Evolutionary conservation across 2,329 filamentous ascomycete species (phyloP).

Genomic region (Torrubiella hemipterigena): DNA sequence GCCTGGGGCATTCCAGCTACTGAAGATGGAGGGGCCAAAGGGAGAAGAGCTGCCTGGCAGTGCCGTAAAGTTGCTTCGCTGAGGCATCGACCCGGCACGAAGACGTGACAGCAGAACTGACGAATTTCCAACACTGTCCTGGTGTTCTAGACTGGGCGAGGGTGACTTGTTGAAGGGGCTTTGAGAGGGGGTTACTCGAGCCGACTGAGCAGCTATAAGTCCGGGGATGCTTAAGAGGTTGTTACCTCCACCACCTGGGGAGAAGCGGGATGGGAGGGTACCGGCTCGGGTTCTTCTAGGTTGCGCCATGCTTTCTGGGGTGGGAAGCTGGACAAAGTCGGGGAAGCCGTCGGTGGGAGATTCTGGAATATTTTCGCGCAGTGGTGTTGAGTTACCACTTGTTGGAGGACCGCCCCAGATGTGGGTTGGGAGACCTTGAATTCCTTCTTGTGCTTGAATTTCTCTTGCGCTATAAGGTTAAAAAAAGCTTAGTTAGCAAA

Average conservation of each 20-base stretch:
- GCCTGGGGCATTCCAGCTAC: conserved; percentile 61
- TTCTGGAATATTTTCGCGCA: conserved; percentile 95
- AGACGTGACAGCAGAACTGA: conserved; percentile 73
- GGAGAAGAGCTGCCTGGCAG: conserved; percentile 47
- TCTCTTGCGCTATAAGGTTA: conserved; percentile 61
- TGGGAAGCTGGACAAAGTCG: conserved; percentile 65
- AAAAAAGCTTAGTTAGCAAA: too few species aligned
- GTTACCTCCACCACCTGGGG: conserved; percentile 57
- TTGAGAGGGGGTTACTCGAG: conserved; percentile 73
- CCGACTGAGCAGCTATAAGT: conserved; percentile 57
- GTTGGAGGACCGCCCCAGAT: conserved; percentile 94
- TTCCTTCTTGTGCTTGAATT: conserved; percentile 91
- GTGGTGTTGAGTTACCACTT: conserved; percentile 88
- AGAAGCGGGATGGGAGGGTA: conserved; percentile 91
- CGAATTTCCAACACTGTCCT: conserved; percentile 37
- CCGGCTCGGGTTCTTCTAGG: conserved; percentile 78
- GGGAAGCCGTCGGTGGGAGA: conserved; percentile 94
- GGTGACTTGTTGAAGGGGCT: conserved; percentile 68
- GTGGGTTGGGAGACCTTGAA: conserved; percentile 53
- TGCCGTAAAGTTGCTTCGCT: conserved; percentile 59
- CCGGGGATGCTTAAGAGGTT: conserved; percentile 43
- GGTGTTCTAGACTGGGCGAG: conserved; percentile 39
- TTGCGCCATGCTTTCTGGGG: conserved; percentile 53
- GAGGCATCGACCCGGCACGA: conserved; percentile 87
- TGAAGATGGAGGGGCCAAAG: conserved; percentile 85